Evolutionary conservation across 768 basidiomycete genomes (phyloP).

Genomic region (Tremella yokohamensis): DNA sequence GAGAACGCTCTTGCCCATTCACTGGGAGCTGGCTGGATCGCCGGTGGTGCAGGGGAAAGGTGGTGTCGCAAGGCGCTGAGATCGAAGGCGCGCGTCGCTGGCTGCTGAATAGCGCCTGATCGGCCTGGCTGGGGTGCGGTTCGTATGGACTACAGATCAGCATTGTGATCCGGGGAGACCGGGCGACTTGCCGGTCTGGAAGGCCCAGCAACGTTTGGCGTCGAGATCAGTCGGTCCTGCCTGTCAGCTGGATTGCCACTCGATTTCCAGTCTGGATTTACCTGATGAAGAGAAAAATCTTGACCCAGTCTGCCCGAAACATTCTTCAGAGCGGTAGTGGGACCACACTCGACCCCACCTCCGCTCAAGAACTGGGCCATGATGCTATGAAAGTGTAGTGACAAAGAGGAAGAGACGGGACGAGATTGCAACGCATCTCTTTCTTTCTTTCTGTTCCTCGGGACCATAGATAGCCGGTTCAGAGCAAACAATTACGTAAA

Average conservation of each 20-base stretch:
- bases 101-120: constrained; percentile 1
- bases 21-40: not conserved
- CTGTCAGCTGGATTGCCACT: constrained; percentile 4
- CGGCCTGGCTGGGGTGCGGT: not conserved
- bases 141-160: not conserved
- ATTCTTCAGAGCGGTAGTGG: constrained; percentile 34
- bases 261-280: constrained; percentile 3
- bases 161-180: not conserved
- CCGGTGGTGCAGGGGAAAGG: constrained; percentile 19
- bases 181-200: constrained; percentile 24
- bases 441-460: not conserved
- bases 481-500: no score
- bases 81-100: constrained; percentile 27
- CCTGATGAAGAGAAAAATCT: constrained; percentile 34
- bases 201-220: constrained; percentile 30
- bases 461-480: no score
- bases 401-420: constrained; percentile 1
- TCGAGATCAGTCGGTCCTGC: constrained; percentile 33
- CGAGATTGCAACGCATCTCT: not conserved
- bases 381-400: not conserved
- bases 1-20: constrained; percentile 18
- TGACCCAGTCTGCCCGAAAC: constrained; percentile 33
- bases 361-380: constrained; percentile 40
- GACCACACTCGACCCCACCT: constrained; percentile 37
- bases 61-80: constrained; percentile 33